Evolutionary conservation across 306 rosid genomes (phyloP), one percentile per base, ranked within the genome.

Genomic region (Medicago truncatula): DNA sequence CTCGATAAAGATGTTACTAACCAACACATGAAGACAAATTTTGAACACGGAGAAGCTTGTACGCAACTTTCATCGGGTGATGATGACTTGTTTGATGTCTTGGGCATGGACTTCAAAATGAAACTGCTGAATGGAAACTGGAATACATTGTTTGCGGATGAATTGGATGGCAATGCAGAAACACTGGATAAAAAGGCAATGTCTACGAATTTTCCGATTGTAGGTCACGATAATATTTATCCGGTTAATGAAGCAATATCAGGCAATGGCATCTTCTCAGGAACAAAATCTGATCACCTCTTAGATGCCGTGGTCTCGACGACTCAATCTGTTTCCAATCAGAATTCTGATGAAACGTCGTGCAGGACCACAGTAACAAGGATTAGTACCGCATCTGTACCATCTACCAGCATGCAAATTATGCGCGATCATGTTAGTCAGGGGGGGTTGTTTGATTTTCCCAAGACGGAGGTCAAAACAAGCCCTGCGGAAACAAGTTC

Each of bases 261-360:
- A 52, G 89, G 78, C 34, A 70, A 86, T 28, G 85, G 78, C 43
- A 68, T 85, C 49, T 86, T 86, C 78, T 78, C 88, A 21, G 87
- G 80, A 66, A 79, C 62, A 2, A 85, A 59, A 14, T 66, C 88
- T 4, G 97, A 92, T 76, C 88, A 95, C 81, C 99, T 95, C 64
- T 81, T 95, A 78, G 99, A 95, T 86, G 99, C 97, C 67, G 97
- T 95, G 78, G 91, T 95, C 59, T 92, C 89, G 7, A 87, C 78
- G 83, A 87, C 87, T 72, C 90, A 88, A 69, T 76, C 85, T 82
- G 50, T 78, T 61, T 72, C 71, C 16, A 89, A 85, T 81, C 97
- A 90, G 83, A 83, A 76, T 73, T 89, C 93, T 53, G 93, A 89
- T 73, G 96, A 95, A 76, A 82, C 77, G 75, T 95, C 97, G 41